These are phyloP conservation scores for Leccinum longicurvipes DNA, from an alignment of 768 basidiomycete species.

Conservation along the genomic window DNA sequence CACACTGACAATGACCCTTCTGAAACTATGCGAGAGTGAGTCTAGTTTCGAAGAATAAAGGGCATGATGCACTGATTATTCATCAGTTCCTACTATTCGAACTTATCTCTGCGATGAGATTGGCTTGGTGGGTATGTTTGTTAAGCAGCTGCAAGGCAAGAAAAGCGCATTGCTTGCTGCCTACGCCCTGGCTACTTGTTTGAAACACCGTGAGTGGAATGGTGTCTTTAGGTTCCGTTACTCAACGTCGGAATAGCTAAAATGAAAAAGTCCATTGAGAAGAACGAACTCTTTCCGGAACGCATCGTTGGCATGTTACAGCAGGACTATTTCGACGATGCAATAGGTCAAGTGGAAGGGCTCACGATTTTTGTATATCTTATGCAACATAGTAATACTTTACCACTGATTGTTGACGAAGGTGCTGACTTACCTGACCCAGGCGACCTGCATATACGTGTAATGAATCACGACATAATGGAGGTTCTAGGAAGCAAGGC, in stretches of 20 bases:
- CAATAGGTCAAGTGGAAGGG: constrained; percentile 21
- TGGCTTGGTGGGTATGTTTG: constrained; percentile 8
- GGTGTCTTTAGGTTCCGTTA: neutral
- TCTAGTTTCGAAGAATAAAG: neutral
- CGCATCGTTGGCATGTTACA: constrained; percentile 20
- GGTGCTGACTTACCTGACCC: neutral
- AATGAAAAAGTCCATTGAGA: constrained; percentile 8
- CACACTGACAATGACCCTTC: constrained; percentile 20
- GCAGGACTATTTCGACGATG: constrained; percentile 24
- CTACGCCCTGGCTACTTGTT: constrained; percentile 17
- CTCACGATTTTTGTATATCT: constrained; percentile 24
- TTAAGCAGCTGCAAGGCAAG: constrained; percentile 15
- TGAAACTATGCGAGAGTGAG: constrained; percentile 22
- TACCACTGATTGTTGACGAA: neutral
- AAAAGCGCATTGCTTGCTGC: constrained; percentile 18
- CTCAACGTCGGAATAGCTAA: constrained; percentile 6
- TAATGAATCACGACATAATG: constrained; percentile 14
- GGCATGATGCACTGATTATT: neutral
- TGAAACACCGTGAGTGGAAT: constrained; percentile 13
- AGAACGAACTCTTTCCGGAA: neutral
- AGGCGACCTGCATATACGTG: constrained; percentile 15
- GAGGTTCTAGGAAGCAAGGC: constrained; percentile 17
- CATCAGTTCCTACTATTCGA: constrained; percentile 9
- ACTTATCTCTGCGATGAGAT: constrained; percentile 7
- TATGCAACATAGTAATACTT: constrained; percentile 17